phyloP scores from a whole-genome alignment of 306 rosid genomes.

The Rubus parviflorus region DNA sequence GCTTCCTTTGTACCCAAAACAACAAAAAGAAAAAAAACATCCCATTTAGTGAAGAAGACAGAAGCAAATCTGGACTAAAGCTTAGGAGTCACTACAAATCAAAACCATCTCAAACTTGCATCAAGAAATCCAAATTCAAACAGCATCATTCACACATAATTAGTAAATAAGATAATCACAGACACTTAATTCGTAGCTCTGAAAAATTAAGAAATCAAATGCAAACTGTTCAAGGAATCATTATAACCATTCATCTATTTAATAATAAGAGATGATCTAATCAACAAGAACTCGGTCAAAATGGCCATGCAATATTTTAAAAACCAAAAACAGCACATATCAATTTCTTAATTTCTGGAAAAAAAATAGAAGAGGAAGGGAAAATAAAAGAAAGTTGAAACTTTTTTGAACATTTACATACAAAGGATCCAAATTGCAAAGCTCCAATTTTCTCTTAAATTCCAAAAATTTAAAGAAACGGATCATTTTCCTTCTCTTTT shows the following conservation, averaged over 20 bases:
- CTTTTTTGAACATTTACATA: background rate
- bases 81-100: conserved; percentile 49
- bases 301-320: background rate
- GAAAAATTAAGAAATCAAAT: background rate
- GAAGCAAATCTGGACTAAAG: conserved; percentile 25
- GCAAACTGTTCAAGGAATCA: background rate
- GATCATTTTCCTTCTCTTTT: background rate
- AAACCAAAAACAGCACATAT: background rate
- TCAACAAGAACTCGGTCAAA: background rate
- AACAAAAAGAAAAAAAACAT: background rate
- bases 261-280: background rate
- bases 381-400: background rate
- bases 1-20: conserved; percentile 15
- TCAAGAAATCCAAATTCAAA: conserved; percentile 34
- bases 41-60: conserved; percentile 21
- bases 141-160: conserved; percentile 25
- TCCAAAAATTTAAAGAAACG: background rate
- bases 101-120: conserved; percentile 52
- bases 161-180: conserved; percentile 29
- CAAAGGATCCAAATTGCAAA: background rate
- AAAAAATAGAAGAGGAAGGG: background rate
- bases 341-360: background rate
- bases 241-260: background rate
- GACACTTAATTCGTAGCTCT: conserved; percentile 1
- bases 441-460: background rate